phyloP scores from a whole-genome alignment of 768 basidiomycete species.

The Daedaleopsis nitida region DNA sequence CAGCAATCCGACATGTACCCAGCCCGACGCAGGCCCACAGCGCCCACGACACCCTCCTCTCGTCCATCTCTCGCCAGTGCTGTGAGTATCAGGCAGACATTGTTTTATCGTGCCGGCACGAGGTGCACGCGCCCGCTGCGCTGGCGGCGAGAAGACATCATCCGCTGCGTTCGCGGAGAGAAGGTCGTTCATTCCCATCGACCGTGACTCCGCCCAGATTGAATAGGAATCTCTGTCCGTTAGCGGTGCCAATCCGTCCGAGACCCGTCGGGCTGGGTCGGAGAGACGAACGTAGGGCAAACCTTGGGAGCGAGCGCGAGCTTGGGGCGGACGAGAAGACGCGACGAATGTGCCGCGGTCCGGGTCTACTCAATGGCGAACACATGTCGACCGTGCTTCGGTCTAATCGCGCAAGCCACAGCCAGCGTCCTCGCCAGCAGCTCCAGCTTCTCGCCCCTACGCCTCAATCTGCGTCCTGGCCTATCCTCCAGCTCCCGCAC shows the following conservation, averaged over 20 bases:
- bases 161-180: not conserved
- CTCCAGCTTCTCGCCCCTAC: constrained; percentile 12
- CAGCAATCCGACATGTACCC: too few relatives aligned
- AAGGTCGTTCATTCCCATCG: constrained; percentile 12
- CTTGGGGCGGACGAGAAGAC: not conserved
- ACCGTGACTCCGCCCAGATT: constrained; percentile 9
- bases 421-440: too few relatives aligned
- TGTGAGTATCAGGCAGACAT: not conserved
- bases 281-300: not conserved
- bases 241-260: constrained; percentile 14
- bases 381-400: constrained; percentile 20
- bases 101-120: not conserved
- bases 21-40: not conserved
- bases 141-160: not conserved
- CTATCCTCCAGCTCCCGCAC: constrained; percentile 6
- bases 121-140: not conserved
- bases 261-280: not conserved
- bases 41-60: not conserved
- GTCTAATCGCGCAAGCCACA: constrained; percentile 1
- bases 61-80: not conserved
- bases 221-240: constrained; percentile 4
- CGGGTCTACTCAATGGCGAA: constrained; percentile 17
- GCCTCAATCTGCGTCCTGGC: constrained; percentile 11
- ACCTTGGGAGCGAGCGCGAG: not conserved
- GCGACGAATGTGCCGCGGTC: constrained; percentile 9